These are phyloP conservation scores for Oryza punctata DNA, from an alignment of 176 grass and related monocot species.

Conservation along the genomic window DNA sequence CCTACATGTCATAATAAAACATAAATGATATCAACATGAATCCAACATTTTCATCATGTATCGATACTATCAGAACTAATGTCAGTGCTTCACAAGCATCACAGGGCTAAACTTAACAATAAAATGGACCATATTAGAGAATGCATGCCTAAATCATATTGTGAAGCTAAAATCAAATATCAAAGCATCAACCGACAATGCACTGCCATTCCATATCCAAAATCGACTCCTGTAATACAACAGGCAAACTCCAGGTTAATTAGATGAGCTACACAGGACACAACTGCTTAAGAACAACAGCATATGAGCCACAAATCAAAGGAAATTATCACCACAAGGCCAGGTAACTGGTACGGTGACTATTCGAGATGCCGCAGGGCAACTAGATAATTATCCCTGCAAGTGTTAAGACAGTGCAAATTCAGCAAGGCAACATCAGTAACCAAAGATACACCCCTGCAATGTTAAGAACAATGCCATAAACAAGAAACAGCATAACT, in stretches of 20 bases:
- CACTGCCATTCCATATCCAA: background rate
- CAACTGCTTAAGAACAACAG: background rate
- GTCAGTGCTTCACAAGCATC: background rate
- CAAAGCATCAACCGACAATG: background rate
- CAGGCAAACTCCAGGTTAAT: constrained; percentile 10
- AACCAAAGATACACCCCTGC: background rate
- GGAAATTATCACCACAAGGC: background rate
- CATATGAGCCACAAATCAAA: background rate
- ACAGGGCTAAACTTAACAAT: background rate
- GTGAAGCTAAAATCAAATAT: background rate
- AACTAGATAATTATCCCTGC: background rate
- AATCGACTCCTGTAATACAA: background rate
- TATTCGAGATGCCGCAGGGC: background rate
- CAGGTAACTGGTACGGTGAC: background rate
- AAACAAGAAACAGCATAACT: background rate
- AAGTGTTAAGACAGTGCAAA: background rate
- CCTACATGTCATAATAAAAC: background rate
- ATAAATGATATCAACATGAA: background rate
- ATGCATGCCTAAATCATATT: background rate
- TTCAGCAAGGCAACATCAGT: background rate
- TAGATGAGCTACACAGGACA: background rate
- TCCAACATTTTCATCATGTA: background rate
- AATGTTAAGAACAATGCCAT: background rate
- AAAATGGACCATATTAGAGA: background rate
- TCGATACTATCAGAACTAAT: background rate